Conservation (phyloP, 2,329 filamentous ascomycete species). For the Bertia moriformis region DNA sequence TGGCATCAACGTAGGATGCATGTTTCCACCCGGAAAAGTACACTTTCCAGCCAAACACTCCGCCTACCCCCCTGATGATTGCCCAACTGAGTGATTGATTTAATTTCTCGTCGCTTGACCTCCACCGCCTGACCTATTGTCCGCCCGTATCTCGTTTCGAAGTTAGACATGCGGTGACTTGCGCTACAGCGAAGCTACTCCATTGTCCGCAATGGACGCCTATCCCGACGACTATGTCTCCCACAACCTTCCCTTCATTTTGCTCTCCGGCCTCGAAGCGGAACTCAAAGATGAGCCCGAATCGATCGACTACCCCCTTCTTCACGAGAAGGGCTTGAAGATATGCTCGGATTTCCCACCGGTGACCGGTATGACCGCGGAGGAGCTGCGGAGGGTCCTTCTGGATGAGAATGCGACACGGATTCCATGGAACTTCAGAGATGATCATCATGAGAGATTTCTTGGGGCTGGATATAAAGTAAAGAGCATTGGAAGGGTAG, state of each 20-base stretch:
- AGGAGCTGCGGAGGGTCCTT: conserved; percentile 52
- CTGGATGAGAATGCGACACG: conserved; percentile 47
- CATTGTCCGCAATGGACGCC: conserved; percentile 47
- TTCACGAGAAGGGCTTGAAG: conserved; percentile 41
- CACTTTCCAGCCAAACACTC: no score
- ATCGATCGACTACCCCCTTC: conserved; percentile 26
- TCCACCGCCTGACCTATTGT: no score
- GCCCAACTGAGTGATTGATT: no score
- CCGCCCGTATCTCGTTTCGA: no score
- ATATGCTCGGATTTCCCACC: conserved; percentile 59
- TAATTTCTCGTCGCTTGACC: no score
- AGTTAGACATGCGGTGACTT: not conserved
- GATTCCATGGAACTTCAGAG: conserved; percentile 52
- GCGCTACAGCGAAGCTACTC: not conserved
- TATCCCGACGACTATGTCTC: conserved; percentile 68
- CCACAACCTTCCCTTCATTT: conserved; percentile 73
- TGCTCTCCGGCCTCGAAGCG: conserved; percentile 61
- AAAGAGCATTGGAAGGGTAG: conserved; percentile 66
- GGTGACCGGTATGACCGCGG: conserved; percentile 50
- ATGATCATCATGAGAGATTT: conserved; percentile 29
- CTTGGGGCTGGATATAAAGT: conserved; percentile 47
- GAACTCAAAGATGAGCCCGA: conserved; percentile 22
- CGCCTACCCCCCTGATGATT: no score
- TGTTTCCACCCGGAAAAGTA: not conserved
- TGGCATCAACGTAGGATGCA: not conserved